phyloP scores from a whole-genome alignment of 179 eudicot genomes.

The Spergularia azorica region DNA sequence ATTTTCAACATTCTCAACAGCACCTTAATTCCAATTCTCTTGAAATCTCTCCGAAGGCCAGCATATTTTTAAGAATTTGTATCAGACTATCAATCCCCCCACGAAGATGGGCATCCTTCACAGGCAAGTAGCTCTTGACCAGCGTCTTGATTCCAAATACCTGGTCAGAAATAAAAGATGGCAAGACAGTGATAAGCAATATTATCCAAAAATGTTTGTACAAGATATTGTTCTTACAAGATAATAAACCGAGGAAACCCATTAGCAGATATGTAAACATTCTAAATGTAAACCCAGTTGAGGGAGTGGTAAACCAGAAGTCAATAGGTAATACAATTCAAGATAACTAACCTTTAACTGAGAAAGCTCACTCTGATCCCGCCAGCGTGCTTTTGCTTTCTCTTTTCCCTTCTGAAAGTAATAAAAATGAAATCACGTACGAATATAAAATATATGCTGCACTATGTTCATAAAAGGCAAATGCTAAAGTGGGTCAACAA shows the following conservation, averaged over 20 bases:
- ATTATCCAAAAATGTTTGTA: background rate
- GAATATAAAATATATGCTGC: background rate
- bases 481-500: conserved; percentile 8
- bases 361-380: conserved; percentile 82
- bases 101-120: conserved; percentile 96
- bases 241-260: background rate
- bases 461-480: conserved; percentile 2
- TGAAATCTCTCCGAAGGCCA: conserved; percentile 79
- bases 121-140: conserved; percentile 95
- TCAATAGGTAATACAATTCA: background rate
- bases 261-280: background rate
- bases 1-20: conserved; percentile 2
- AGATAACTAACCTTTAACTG: conserved; percentile 69
- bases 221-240: conserved; percentile 2
- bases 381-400: conserved; percentile 67
- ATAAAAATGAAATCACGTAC: conserved; percentile 12
- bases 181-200: background rate
- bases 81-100: conserved; percentile 79
- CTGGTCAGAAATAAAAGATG: conserved; percentile 39
- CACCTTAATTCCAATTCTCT: conserved; percentile 80
- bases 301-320: background rate
- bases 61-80: conserved; percentile 66
- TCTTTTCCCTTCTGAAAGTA: conserved; percentile 59
- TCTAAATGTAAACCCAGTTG: background rate
- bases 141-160: conserved; percentile 84